phyloP scores from a whole-genome alignment of 805 yeast species.

The Starmerella davenportii region DNA sequence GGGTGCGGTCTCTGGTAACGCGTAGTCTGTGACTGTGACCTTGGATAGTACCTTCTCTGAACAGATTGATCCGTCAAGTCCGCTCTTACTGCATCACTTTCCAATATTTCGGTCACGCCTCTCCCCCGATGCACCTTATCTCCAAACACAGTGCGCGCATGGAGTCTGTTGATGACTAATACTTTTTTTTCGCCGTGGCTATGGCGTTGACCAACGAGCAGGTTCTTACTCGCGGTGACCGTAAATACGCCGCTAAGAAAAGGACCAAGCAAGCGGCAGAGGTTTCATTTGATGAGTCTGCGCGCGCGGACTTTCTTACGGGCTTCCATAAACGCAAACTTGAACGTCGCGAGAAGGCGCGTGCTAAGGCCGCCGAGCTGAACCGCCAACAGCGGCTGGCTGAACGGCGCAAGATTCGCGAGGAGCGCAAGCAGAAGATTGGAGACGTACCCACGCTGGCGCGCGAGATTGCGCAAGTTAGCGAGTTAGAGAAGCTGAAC shows the following conservation, averaged over 20 bases:
- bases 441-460: background rate
- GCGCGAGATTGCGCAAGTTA: background rate
- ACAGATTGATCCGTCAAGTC: too few species aligned
- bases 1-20: too few species aligned
- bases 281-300: conserved; percentile 63
- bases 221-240: conserved; percentile 66
- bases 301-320: conserved; percentile 54
- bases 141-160: too few species aligned
- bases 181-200: background rate
- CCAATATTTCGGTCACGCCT: too few species aligned
- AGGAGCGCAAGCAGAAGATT: conserved; percentile 35
- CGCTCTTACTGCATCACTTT: too few species aligned
- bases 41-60: too few species aligned
- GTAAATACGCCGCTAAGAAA: conserved; percentile 52
- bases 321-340: conserved; percentile 92
- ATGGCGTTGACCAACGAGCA: conserved; percentile 43
- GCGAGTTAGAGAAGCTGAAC: background rate
- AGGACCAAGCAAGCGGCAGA: conserved; percentile 52
- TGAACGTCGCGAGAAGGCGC: conserved; percentile 74
- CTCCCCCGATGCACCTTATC: too few species aligned
- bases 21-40: too few species aligned
- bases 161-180: background rate
- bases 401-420: conserved; percentile 53
- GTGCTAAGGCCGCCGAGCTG: conserved; percentile 55
- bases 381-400: conserved; percentile 55